phyloP scores from a whole-genome alignment of 2,329 filamentous ascomycete species.

The Thielaviopsis populi region DNA sequence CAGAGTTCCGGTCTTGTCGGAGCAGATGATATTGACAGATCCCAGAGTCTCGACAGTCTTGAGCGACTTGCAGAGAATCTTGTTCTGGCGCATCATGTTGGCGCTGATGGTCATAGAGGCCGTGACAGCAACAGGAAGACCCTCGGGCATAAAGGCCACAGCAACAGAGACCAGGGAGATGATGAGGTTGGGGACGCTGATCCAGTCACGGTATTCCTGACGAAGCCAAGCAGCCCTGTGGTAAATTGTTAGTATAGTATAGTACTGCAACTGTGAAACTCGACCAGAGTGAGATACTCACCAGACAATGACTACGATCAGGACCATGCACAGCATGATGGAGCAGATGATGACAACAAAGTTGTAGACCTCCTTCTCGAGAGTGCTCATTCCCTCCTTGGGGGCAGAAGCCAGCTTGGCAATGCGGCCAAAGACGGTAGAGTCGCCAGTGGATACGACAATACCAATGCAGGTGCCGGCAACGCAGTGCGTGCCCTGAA shows the following conservation, averaged over 20 bases:
- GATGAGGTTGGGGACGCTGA: constrained; percentile 86
- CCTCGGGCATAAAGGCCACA: constrained; percentile 94
- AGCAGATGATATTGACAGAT: constrained; percentile 98
- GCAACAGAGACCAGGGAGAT: constrained; percentile 60
- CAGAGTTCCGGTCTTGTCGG: constrained; percentile 94
- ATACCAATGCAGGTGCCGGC: constrained; percentile 83
- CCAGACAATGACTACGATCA: constrained; percentile 91
- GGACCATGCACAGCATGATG: constrained; percentile 88
- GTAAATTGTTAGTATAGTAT: constrained; percentile 47
- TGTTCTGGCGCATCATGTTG: constrained; percentile 96
- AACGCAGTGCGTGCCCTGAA: constrained; percentile 94
- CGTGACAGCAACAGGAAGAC: constrained; percentile 93
- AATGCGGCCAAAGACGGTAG: constrained; percentile 94
- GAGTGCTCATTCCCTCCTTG: constrained; percentile 88
- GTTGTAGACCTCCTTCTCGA: constrained; percentile 98
- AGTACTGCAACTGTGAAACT: too few relatives aligned
- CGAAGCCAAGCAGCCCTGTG: constrained; percentile 64
- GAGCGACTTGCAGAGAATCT: constrained; percentile 87
- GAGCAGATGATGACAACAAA: constrained; percentile 64
- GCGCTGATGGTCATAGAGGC: constrained; percentile 93
- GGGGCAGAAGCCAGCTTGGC: constrained; percentile 97
- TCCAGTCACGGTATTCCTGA: constrained; percentile 97
- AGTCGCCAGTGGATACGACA: constrained; percentile 76
- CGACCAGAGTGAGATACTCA: constrained; percentile 50
- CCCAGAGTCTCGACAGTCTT: constrained; percentile 95